phyloP scores from a whole-genome alignment of 1,139 yeast species.

The Meyerozyma carpophila region DNA sequence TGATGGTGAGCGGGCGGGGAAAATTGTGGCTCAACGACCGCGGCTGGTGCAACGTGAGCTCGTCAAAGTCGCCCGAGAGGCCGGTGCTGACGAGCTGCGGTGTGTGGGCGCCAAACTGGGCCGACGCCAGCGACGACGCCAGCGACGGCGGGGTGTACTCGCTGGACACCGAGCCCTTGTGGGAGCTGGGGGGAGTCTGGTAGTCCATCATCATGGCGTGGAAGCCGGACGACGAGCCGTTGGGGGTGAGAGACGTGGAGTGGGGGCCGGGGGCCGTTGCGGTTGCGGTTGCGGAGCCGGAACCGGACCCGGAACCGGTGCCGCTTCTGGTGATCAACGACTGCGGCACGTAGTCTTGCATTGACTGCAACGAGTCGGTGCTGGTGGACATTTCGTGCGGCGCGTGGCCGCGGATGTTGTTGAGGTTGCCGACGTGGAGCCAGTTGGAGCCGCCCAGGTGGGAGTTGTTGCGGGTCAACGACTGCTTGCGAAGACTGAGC shows the following conservation, averaged over 20 bases:
- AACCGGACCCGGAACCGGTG: constrained; percentile 2
- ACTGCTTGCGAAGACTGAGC: constrained; percentile 37
- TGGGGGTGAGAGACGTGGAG: constrained; percentile 3
- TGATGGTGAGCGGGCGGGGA: constrained; percentile 36
- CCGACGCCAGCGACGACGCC: constrained; percentile 1
- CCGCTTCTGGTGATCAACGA: constrained; percentile 29
- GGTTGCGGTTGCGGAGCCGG: no score
- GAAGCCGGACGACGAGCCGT: constrained; percentile 11
- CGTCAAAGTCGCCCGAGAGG: constrained; percentile 17
- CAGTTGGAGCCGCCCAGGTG: constrained; percentile 28
- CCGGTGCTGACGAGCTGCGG: constrained; percentile 13
- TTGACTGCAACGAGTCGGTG: constrained; percentile 41
- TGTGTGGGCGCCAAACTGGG: constrained; percentile 6
- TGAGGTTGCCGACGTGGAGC: constrained; percentile 45
- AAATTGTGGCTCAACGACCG: constrained; percentile 16
- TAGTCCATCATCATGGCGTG: constrained; percentile 38
- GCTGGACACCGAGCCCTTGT: constrained; percentile 28
- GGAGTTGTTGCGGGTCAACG: constrained; percentile 41
- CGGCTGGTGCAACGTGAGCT: constrained; percentile 13
- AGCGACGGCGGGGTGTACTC: constrained; percentile 17
- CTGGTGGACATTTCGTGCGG: constrained; percentile 18
- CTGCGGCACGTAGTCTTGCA: constrained; percentile 43
- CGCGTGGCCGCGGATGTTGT: constrained; percentile 20
- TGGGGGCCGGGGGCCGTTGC: no score
- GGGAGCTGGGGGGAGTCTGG: constrained; percentile 40